phyloP scores from a whole-genome alignment of 2,329 filamentous ascomycete genomes.

The Aureobasidium subglaciale region DNA sequence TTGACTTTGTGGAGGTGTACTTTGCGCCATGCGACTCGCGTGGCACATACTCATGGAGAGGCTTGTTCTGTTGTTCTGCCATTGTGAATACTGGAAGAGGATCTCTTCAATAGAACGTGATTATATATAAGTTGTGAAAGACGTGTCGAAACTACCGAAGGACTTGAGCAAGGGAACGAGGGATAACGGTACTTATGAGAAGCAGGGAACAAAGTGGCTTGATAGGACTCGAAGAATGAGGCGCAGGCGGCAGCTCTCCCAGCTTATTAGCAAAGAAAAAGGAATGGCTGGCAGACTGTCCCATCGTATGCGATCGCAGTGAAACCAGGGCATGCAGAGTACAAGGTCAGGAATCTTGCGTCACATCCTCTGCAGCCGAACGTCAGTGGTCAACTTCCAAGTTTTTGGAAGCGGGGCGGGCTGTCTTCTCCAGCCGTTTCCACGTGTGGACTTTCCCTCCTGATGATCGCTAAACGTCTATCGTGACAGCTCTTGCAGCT shows the following conservation, averaged over 20 bases:
- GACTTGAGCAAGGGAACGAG: not conserved
- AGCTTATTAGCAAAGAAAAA: not conserved
- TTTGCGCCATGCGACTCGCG: not conserved
- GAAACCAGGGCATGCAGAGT: not conserved
- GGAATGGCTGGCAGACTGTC: constrained; percentile 10
- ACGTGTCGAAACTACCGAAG: not conserved
- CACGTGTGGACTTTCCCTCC: not conserved
- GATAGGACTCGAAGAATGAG: constrained; percentile 1
- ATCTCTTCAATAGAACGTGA: not conserved
- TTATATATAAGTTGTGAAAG: not conserved
- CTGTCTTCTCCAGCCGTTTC: not conserved
- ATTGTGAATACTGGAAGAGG: not conserved
- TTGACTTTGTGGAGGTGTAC: not conserved
- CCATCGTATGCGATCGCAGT: no score
- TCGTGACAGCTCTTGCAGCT: not conserved
- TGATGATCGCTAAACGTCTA: constrained; percentile 1
- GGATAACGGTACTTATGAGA: not conserved
- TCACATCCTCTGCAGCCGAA: not conserved
- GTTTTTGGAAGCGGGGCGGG: not conserved
- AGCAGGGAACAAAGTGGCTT: constrained; percentile 4
- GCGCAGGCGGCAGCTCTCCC: not conserved
- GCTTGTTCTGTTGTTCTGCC: constrained; percentile 28
- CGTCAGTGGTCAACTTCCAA: not conserved
- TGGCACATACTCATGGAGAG: constrained; percentile 35
- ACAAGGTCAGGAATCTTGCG: not conserved